Conservation (phyloP, 2,329 filamentous ascomycete genomes). For the Fulvia fulva region DNA sequence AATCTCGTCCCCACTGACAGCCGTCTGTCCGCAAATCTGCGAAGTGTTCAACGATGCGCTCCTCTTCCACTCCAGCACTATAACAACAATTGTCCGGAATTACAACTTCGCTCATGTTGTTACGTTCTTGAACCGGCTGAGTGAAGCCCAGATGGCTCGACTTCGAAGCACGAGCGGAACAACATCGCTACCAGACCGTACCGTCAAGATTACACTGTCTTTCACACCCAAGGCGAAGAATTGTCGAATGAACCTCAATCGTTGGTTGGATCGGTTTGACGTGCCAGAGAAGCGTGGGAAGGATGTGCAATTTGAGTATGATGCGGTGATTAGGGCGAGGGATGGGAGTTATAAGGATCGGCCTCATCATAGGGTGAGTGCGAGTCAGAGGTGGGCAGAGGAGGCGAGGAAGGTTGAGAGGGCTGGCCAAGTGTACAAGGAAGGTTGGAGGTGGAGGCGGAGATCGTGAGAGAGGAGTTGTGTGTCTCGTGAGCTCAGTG, state of each 20-base stretch:
- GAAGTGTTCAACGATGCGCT: slow-evolving; percentile 10
- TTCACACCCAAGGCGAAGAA: slow-evolving; percentile 5
- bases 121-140: slow-evolving; percentile 10
- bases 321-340: background rate
- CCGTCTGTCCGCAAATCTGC: slow-evolving; percentile 8
- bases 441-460: background rate
- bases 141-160: slow-evolving; percentile 5
- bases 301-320: slow-evolving; percentile 9
- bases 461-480: background rate
- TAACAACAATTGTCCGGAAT: slow-evolving; percentile 4
- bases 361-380: background rate
- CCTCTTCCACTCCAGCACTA: slow-evolving; percentile 4
- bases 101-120: slow-evolving; percentile 11
- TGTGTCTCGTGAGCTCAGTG: background rate
- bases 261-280: slow-evolving; percentile 13
- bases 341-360: slow-evolving; percentile 6
- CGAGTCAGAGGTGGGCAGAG: background rate
- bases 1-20: slow-evolving; percentile 1
- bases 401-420: background rate
- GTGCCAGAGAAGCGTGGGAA: slow-evolving; percentile 4
- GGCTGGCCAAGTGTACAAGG: background rate
- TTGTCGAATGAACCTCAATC: slow-evolving; percentile 2
- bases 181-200: background rate
- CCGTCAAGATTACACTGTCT: slow-evolving; percentile 5
- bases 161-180: background rate